Evolutionary conservation across 2,329 filamentous ascomycete genomes (phyloP).

Genomic region (Chalara sp.): DNA sequence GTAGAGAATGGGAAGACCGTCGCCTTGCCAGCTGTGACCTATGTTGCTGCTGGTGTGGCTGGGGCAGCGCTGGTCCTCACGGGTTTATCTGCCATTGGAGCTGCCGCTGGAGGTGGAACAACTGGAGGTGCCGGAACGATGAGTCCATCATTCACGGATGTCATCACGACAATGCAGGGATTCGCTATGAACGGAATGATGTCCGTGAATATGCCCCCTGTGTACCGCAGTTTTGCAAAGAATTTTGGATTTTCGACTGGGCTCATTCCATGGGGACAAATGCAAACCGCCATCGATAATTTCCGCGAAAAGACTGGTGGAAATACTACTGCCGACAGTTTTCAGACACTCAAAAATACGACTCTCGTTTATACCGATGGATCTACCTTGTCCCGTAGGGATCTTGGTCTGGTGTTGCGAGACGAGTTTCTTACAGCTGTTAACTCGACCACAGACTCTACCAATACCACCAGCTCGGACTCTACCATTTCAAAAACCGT

Average conservation of each 20-base stretch:
- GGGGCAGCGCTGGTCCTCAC: slow-evolving; percentile 74
- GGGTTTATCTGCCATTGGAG: slow-evolving; percentile 62
- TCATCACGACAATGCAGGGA: slow-evolving; percentile 85
- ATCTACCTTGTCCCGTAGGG: slow-evolving; percentile 47
- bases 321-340: slow-evolving; percentile 75
- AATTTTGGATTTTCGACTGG: slow-evolving; percentile 93
- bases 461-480: slow-evolving; percentile 15
- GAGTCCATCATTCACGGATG: slow-evolving; percentile 79
- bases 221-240: slow-evolving; percentile 84
- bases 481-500: slow-evolving; percentile 45
- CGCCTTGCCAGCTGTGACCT: slow-evolving; percentile 68
- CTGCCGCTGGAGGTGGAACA: slow-evolving; percentile 43
- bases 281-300: slow-evolving; percentile 77
- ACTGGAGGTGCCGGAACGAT: slow-evolving; percentile 53
- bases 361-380: slow-evolving; percentile 66
- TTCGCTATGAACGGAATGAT: slow-evolving; percentile 97
- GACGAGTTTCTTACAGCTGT: slow-evolving; percentile 42
- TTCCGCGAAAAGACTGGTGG: slow-evolving; percentile 79
- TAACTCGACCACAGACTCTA: slow-evolving; percentile 27
- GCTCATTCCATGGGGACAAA: slow-evolving; percentile 70
- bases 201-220: slow-evolving; percentile 76
- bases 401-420: slow-evolving; percentile 44
- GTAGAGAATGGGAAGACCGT: slow-evolving; percentile 86
- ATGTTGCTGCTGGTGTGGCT: slow-evolving; percentile 76
- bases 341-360: slow-evolving; percentile 65